A percentile compares a stretch with the other conserved stretches of the same genome.
Conservation (phyloP, 257 asterid genomes). For the Schizonepeta tenuifolia region DNA sequence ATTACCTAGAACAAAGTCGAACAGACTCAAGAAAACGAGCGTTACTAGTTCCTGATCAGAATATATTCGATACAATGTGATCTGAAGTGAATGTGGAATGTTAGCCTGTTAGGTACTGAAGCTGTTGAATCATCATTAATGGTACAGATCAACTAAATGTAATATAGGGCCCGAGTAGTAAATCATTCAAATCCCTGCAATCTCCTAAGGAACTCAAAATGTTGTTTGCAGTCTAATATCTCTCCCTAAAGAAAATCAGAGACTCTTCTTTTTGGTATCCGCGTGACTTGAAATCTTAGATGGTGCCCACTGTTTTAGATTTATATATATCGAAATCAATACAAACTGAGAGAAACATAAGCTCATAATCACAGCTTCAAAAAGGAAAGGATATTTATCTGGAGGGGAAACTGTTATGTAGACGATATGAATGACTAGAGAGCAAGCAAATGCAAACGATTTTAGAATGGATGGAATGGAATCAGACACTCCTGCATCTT, state of each 20-base stretch:
- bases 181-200: neutral
- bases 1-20: conserved; percentile 3
- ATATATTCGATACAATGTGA: conserved; percentile 2
- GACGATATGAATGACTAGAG: conserved; percentile 64
- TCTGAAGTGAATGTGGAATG: conserved; percentile 2
- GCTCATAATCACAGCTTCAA: conserved; percentile 89
- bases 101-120: conserved; percentile 1
- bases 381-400: conserved; percentile 72
- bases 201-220: conserved; percentile 13
- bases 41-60: neutral
- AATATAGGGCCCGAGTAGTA: neutral
- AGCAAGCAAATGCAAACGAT: conserved; percentile 49
- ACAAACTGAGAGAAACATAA: conserved; percentile 82
- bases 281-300: conserved; percentile 38
- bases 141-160: conserved; percentile 19
- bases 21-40: neutral
- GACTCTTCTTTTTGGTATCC: conserved; percentile 57
- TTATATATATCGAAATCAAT: conserved; percentile 52
- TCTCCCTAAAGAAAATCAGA: conserved; percentile 40
- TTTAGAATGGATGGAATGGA: conserved; percentile 38
- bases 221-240: conserved; percentile 1
- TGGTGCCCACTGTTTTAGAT: conserved; percentile 66
- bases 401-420: conserved; percentile 80
- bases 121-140: conserved; percentile 18
- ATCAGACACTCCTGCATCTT: conserved; percentile 37